These are phyloP conservation scores for Sphaerobolus stellatus DNA, from an alignment of 1,284 basidiomycete species.

Conservation along the genomic window DNA sequence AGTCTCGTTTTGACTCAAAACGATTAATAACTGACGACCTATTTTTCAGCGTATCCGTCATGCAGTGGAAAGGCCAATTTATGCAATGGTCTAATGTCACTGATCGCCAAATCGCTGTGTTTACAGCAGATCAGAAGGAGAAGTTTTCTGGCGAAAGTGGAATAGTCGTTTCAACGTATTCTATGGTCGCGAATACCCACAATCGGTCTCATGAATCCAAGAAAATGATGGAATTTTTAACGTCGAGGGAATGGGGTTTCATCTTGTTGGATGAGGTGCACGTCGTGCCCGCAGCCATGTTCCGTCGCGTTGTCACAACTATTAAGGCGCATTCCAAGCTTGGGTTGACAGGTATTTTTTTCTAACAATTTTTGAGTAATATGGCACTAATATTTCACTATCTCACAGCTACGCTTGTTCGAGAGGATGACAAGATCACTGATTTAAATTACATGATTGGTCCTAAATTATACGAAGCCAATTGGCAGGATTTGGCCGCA, in stretches of 20 bases:
- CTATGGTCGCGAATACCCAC: slow-evolving; percentile 96
- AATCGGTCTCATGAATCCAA: slow-evolving; percentile 95
- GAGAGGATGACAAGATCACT: slow-evolving; percentile 98
- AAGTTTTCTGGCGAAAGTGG: slow-evolving; percentile 95
- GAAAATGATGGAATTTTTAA: slow-evolving; percentile 98
- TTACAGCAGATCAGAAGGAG: slow-evolving; percentile 95
- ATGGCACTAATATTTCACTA: slow-evolving; percentile 5
- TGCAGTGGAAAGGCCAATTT: slow-evolving; percentile 98
- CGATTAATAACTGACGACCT: slow-evolving; percentile 16
- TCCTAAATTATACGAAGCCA: slow-evolving; percentile 98
- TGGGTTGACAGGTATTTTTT: slow-evolving; percentile 88
- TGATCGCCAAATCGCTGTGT: slow-evolving; percentile 91
- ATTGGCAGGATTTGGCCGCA: slow-evolving; percentile 99
- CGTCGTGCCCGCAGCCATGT: slow-evolving; percentile 96
- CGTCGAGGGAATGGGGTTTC: slow-evolving; percentile 94
- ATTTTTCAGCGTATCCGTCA: slow-evolving; percentile 80
- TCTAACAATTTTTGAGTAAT: background rate
- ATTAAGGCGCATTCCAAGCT: slow-evolving; percentile 98
- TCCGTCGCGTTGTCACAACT: slow-evolving; percentile 91
- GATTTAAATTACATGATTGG: slow-evolving; percentile 99
- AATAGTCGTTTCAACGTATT: slow-evolving; percentile 96
- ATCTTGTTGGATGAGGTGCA: slow-evolving; percentile 96
- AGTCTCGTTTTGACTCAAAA: slow-evolving; percentile 33
- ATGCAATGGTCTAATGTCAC: slow-evolving; percentile 97
- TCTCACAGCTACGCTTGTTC: slow-evolving; percentile 84